Evolutionary conservation across 1,284 basidiomycete genomes (phyloP).

Genomic region (Phaffia rhodozyma): DNA sequence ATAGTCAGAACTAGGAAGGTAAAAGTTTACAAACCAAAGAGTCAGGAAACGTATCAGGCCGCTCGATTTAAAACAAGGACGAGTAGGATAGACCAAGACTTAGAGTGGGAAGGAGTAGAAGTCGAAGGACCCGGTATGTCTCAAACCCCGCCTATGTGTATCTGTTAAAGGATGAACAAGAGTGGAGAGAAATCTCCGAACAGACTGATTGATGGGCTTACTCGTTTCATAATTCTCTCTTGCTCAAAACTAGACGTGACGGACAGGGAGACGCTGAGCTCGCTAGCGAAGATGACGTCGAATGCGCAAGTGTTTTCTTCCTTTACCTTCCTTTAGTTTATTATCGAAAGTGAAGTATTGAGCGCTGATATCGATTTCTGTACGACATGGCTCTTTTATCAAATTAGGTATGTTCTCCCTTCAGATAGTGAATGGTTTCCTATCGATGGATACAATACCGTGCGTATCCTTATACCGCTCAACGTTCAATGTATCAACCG

Average conservation of each 20-base stretch:
- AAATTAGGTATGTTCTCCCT: constrained; percentile 20
- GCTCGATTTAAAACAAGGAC: background rate
- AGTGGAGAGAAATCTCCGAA: background rate
- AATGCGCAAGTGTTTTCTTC: constrained; percentile 59
- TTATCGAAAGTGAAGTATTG: background rate
- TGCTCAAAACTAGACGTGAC: constrained; percentile 44
- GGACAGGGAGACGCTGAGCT: constrained; percentile 60
- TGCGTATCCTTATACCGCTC: constrained; percentile 38
- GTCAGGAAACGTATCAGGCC: background rate
- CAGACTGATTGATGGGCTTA: background rate
- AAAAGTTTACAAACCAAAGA: constrained; percentile 4
- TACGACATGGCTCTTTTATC: no score
- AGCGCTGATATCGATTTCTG: background rate
- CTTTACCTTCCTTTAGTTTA: background rate
- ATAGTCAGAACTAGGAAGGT: background rate
- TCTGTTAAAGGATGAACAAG: background rate
- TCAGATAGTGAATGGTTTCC: constrained; percentile 63
- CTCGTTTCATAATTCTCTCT: background rate
- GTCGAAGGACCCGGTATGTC: constrained; percentile 34
- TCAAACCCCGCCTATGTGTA: no score
- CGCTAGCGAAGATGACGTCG: constrained; percentile 86
- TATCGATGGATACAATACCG: constrained; percentile 52
- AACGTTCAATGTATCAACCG: background rate
- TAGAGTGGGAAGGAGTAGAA: constrained; percentile 41
- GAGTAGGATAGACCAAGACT: constrained; percentile 14